phyloP scores from a whole-genome alignment of 2,329 filamentous ascomycete genomes.

The Colletotrichum godetiae region DNA sequence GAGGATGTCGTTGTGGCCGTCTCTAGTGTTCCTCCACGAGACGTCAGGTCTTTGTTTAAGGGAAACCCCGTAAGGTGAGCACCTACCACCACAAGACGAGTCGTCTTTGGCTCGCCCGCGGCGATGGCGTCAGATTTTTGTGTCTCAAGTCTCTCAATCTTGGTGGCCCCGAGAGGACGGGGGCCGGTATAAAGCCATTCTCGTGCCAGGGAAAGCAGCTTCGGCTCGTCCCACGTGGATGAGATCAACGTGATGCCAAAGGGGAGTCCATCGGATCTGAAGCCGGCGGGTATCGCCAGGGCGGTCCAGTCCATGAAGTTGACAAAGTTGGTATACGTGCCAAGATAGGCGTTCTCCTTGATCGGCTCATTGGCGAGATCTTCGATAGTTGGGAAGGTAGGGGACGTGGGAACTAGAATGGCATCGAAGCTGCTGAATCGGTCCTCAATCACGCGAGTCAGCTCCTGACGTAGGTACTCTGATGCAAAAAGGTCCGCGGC shows the following conservation, averaged over 20 bases:
- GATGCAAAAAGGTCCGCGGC: slow-evolving; percentile 59
- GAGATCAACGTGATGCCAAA: slow-evolving; percentile 53
- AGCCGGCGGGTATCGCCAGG: slow-evolving; percentile 63
- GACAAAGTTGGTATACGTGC: slow-evolving; percentile 69
- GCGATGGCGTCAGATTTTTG: slow-evolving; percentile 33
- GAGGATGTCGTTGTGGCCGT: slow-evolving; percentile 43
- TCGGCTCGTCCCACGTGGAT: slow-evolving; percentile 47
- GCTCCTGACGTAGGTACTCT: slow-evolving; percentile 49
- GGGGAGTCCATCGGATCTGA: slow-evolving; percentile 47
- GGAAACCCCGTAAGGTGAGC: slow-evolving; percentile 49
- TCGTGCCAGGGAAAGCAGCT: slow-evolving; percentile 43
- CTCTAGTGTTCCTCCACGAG: slow-evolving; percentile 42
- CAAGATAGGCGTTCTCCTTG: slow-evolving; percentile 62
- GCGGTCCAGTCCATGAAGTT: slow-evolving; percentile 70
- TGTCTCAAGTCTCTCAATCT: slow-evolving; percentile 27
- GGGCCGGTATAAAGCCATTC: slow-evolving; percentile 41
- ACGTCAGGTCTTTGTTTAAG: slow-evolving; percentile 47
- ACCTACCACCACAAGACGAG: slow-evolving; percentile 45
- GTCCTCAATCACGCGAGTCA: slow-evolving; percentile 54
- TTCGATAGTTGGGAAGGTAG: slow-evolving; percentile 61
- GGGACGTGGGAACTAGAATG: slow-evolving; percentile 67
- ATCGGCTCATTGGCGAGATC: slow-evolving; percentile 64
- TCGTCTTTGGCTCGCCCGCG: slow-evolving; percentile 17
- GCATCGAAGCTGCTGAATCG: slow-evolving; percentile 57
- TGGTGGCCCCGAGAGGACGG: slow-evolving; percentile 44